Evolutionary conservation across 164 flowering plant genomes (phyloP), one percentile per base, ranked within the genome.

Genomic region (Chimonanthus salicifolius): DNA sequence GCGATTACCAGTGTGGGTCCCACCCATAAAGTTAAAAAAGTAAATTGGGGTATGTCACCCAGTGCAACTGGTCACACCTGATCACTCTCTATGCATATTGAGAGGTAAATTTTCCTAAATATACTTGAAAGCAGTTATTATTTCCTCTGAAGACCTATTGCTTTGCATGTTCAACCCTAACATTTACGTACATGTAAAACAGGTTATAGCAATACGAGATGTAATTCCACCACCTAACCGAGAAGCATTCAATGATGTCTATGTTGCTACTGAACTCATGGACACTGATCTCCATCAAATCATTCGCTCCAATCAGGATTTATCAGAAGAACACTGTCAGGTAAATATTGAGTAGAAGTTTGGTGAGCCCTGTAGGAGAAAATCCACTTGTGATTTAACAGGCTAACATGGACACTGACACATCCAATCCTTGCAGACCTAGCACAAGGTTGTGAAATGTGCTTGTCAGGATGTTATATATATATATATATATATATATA

Each of bases 211-310:
- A 47, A 78, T 92, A 48, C 88, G 84, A 80, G 99, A 94, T 82
- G 93, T 94, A 58, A 81, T 94, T 58, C 99, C 99, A 77, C 99
- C 99, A 70, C 95, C 97, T 8, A 5, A 84, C 45, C 73, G 87
- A 43, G 87, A 87, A 78, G 97, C 89, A 80, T 94, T 94, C 75
- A 79, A 78, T 20, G 99, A 94, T 80, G 99, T 94, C 16, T 94
- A 94, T 78, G 86, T 92, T 69, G 87, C 88, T 46, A 87, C 88
- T 0, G 99, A 94, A 72, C 93, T 94, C 45, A 94, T 94, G 99
- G 99, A 94, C 77, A 89, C 99, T 50, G 99, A 94, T 85, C 97
- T 94, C 69, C 95, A 94, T 72, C 97, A 92, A 70, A 94, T 94
- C 15, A 92, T 94, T 67, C 90, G 92, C 3, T 94, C 99, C 13